phyloP scores from a whole-genome alignment of 192 early-diverging fungal species.

The Lobosporangium transversale region DNA sequence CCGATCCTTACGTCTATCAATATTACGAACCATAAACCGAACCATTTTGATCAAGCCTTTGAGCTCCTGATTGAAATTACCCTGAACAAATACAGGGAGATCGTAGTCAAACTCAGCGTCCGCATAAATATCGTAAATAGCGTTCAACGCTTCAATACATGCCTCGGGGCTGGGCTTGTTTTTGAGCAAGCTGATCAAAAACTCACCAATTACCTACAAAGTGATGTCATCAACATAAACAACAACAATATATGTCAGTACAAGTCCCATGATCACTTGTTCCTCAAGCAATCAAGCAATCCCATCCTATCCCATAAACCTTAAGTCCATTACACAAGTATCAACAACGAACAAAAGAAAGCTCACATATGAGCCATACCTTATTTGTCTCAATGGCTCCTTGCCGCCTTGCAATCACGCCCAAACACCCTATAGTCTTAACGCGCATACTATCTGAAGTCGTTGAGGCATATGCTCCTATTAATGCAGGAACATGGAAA shows the following conservation, averaged over 20 bases:
- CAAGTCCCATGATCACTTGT: background rate
- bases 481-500: conserved; percentile 54
- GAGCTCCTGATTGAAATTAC: conserved; percentile 68
- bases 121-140: conserved; percentile 89
- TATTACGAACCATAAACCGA: conserved; percentile 59
- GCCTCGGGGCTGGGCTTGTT: conserved; percentile 55
- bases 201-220: conserved; percentile 75
- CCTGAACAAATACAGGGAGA: conserved; percentile 81
- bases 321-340: too few relatives aligned
- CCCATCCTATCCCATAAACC: background rate
- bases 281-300: background rate
- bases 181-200: conserved; percentile 62
- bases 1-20: conserved; percentile 77
- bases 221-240: background rate
- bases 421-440: conserved; percentile 79
- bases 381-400: conserved; percentile 73
- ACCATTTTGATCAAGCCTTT: conserved; percentile 61
- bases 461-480: conserved; percentile 56
- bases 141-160: conserved; percentile 82
- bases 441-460: conserved; percentile 62
- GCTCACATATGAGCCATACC: conserved; percentile 38
- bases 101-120: conserved; percentile 88
- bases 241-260: background rate
- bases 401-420: conserved; percentile 77
- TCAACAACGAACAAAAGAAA: background rate